Conservation (phyloP, 371 early-diverging fungal species). For the Apophysomyces ossiformis region DNA sequence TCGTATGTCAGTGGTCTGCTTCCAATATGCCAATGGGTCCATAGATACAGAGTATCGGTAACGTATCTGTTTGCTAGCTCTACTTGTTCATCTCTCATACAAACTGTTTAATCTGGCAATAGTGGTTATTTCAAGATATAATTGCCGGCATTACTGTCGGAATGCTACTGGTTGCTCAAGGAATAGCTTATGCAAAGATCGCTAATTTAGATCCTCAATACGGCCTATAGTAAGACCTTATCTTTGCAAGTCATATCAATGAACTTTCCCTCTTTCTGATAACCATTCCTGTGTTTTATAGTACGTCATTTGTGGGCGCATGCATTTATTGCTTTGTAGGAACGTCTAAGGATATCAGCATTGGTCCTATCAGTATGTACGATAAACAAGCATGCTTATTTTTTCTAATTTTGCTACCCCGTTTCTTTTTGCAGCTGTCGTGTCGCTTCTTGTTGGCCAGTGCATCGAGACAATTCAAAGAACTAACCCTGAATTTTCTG, state of each 20-base stretch:
- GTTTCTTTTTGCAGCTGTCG: slow-evolving; percentile 54
- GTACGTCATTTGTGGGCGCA: slow-evolving; percentile 69
- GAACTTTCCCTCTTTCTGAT: not conserved
- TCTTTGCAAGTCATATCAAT: not conserved
- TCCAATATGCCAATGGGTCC: slow-evolving; percentile 19
- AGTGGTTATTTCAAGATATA: slow-evolving; percentile 82
- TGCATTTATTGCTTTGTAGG: slow-evolving; percentile 74
- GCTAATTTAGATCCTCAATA: slow-evolving; percentile 69
- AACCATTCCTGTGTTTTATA: not conserved
- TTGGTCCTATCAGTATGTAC: slow-evolving; percentile 56
- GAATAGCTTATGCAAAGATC: slow-evolving; percentile 84
- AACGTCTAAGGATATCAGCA: slow-evolving; percentile 80
- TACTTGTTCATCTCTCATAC: not conserved
- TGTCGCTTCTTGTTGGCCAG: slow-evolving; percentile 73
- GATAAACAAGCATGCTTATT: not conserved
- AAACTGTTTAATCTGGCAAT: not conserved
- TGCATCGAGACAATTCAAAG: slow-evolving; percentile 48
- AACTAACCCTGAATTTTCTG: slow-evolving; percentile 40
- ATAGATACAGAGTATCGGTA: slow-evolving; percentile 18
- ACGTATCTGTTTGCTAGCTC: not conserved
- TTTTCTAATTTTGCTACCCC: not conserved
- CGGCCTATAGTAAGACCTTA: slow-evolving; percentile 28
- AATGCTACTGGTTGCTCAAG: slow-evolving; percentile 84
- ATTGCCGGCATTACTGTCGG: slow-evolving; percentile 91
- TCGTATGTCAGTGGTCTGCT: slow-evolving; percentile 2